phyloP scores from a whole-genome alignment of 768 basidiomycete genomes.

The Daedalea quercina region DNA sequence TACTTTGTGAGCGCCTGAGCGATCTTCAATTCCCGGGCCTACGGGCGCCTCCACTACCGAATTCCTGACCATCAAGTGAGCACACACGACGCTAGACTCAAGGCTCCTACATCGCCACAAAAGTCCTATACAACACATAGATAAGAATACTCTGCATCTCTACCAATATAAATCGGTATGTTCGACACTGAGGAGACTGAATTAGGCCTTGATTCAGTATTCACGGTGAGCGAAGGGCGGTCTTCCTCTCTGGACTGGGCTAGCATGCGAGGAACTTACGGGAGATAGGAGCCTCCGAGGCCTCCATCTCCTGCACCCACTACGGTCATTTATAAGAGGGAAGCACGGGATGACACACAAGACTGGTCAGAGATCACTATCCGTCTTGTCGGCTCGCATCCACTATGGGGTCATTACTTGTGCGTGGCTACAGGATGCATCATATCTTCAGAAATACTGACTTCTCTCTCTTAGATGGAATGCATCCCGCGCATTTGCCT shows the following conservation, averaged over 20 bases:
- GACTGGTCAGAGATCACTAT: constrained; percentile 42
- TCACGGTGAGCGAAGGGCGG: constrained; percentile 2
- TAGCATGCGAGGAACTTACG: background rate
- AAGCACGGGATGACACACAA: background rate
- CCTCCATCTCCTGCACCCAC: constrained; percentile 66
- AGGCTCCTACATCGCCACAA: no score
- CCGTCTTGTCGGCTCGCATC: constrained; percentile 70
- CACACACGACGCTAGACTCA: no score
- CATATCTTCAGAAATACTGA: background rate
- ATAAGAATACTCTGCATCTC: no score
- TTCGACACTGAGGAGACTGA: constrained; percentile 10
- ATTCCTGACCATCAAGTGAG: no score
- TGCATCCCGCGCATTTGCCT: constrained; percentile 65
- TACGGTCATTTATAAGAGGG: constrained; percentile 31
- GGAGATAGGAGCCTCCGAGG: constrained; percentile 50
- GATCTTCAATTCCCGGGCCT: no score
- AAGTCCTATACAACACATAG: no score
- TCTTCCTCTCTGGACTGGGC: background rate
- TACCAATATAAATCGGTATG: background rate
- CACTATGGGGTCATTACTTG: constrained; percentile 80
- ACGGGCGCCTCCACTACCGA: no score
- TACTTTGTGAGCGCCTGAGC: no score
- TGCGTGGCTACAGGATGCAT: constrained; percentile 23
- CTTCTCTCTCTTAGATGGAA: constrained; percentile 59
- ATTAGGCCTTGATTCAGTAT: constrained; percentile 7